Percentiles rank a stretch among this genome's conserved stretches.
These are phyloP conservation scores for Tolypocladium guangdongense DNA, from an alignment of 2,329 filamentous ascomycete species.

Conservation along the genomic window DNA sequence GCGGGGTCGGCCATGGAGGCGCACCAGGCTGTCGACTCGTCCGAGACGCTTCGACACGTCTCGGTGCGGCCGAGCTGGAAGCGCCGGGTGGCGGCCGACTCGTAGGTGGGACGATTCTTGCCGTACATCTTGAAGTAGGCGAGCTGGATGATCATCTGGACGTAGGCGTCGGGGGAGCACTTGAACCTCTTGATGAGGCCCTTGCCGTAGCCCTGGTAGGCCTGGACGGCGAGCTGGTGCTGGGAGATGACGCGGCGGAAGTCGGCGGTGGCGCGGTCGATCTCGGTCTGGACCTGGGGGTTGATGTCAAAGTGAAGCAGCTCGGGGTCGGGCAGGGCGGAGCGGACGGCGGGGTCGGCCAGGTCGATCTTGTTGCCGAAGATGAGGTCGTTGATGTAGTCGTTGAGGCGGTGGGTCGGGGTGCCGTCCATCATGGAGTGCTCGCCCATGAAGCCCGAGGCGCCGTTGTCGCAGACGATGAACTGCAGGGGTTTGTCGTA, in stretches of 20 bases:
- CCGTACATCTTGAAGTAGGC: constrained; percentile 99
- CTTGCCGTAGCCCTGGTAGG: constrained; percentile 96
- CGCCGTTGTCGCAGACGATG: constrained; percentile 96
- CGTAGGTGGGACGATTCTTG: constrained; percentile 94
- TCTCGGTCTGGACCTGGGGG: constrained; percentile 62
- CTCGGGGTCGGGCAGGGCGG: constrained; percentile 71
- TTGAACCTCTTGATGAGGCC: constrained; percentile 99
- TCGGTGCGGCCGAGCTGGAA: constrained; percentile 96
- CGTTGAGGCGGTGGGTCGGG: constrained; percentile 91
- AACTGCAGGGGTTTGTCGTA: constrained; percentile 98
- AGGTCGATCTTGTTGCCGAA: constrained; percentile 93
- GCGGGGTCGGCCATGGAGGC: constrained; percentile 66
- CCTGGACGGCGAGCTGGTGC: constrained; percentile 87
- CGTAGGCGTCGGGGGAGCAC: constrained; percentile 93
- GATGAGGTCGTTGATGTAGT: constrained; percentile 85
- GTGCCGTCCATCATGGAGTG: constrained; percentile 99
- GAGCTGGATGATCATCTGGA: constrained; percentile 97
- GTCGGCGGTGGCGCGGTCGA: constrained; percentile 66
- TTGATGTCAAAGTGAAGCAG: constrained; percentile 70
- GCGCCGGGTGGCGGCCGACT: constrained; percentile 86
- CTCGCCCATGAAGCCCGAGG: constrained; percentile 94
- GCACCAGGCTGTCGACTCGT: constrained; percentile 87
- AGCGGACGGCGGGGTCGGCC: constrained; percentile 64
- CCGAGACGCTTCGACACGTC: constrained; percentile 84
- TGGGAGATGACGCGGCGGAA: constrained; percentile 73